Evolutionary conservation across 345 rosid species (phyloP).

Genomic region (Trapa incisa): DNA sequence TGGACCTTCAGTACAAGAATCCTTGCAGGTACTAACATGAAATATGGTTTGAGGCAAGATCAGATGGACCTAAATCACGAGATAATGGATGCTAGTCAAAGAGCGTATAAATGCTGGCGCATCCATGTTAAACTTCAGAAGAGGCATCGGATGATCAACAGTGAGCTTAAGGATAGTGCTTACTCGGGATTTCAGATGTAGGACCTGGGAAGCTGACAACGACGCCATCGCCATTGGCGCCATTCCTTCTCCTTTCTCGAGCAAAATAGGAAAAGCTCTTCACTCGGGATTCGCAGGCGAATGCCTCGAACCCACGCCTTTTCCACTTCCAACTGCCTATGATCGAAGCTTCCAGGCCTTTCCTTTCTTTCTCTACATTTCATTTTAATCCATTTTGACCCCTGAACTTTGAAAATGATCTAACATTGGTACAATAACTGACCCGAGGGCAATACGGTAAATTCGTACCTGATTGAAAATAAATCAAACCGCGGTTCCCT

Average conservation of each 20-base stretch:
- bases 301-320: no score
- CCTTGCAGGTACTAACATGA: neutral
- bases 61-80: neutral
- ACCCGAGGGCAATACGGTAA: no score
- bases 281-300: neutral
- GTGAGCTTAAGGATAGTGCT: neutral
- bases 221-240: slow-evolving; percentile 4
- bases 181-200: slow-evolving; percentile 2
- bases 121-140: neutral
- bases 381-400: neutral
- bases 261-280: neutral
- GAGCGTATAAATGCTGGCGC: neutral
- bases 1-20: neutral
- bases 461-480: no score
- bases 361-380: neutral
- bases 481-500: no score
- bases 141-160: neutral
- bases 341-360: neutral
- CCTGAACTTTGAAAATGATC: neutral
- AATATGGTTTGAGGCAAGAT: neutral
- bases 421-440: neutral
- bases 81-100: neutral
- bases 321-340: neutral
- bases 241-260: slow-evolving; percentile 1
- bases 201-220: neutral